Evolutionary conservation across 2,329 filamentous ascomycete genomes (phyloP).

Genomic region (Botrytis squamosa): DNA sequence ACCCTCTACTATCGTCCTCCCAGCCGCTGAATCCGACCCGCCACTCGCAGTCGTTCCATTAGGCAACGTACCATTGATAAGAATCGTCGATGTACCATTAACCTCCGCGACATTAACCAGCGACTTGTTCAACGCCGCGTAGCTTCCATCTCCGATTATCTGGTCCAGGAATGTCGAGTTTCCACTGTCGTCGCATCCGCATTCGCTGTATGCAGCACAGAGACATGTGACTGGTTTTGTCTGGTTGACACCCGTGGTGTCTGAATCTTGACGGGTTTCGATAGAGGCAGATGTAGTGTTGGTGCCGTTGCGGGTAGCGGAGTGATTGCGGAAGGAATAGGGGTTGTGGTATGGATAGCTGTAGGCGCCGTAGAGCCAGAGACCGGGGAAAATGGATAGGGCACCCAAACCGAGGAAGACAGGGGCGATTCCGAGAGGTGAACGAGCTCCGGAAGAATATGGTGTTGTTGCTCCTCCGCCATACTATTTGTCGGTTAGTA

Average conservation of each 20-base stretch:
- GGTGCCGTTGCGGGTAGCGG: slow-evolving; percentile 30
- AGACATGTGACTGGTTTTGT: slow-evolving; percentile 60
- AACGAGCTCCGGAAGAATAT: slow-evolving; percentile 55
- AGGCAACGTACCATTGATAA: slow-evolving; percentile 74
- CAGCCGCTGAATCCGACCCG: slow-evolving; percentile 42
- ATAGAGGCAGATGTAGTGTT: slow-evolving; percentile 43
- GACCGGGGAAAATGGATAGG: slow-evolving; percentile 48
- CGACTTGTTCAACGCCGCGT: slow-evolving; percentile 56
- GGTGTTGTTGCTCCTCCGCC: slow-evolving; percentile 62
- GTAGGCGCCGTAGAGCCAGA: slow-evolving; percentile 65
- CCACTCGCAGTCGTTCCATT: slow-evolving; percentile 60
- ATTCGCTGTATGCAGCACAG: slow-evolving; percentile 56
- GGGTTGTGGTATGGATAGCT: slow-evolving; percentile 57
- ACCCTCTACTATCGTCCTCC: slow-evolving; percentile 22
- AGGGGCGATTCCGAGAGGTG: slow-evolving; percentile 51
- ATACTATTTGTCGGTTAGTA: slow-evolving; percentile 44
- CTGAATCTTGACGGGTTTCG: slow-evolving; percentile 33
- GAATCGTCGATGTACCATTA: slow-evolving; percentile 62
- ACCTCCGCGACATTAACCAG: slow-evolving; percentile 61
- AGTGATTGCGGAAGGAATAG: slow-evolving; percentile 53
- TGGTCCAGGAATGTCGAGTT: slow-evolving; percentile 58
- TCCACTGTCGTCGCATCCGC: slow-evolving; percentile 68
- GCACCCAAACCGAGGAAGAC: slow-evolving; percentile 52
- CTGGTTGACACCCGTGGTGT: slow-evolving; percentile 48
- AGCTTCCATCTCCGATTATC: slow-evolving; percentile 65